Evolutionary conservation across 352 stramenopile genomes (phyloP), one percentile per base, ranked within the genome.

Genomic region (Globisporangium alternatum): DNA sequence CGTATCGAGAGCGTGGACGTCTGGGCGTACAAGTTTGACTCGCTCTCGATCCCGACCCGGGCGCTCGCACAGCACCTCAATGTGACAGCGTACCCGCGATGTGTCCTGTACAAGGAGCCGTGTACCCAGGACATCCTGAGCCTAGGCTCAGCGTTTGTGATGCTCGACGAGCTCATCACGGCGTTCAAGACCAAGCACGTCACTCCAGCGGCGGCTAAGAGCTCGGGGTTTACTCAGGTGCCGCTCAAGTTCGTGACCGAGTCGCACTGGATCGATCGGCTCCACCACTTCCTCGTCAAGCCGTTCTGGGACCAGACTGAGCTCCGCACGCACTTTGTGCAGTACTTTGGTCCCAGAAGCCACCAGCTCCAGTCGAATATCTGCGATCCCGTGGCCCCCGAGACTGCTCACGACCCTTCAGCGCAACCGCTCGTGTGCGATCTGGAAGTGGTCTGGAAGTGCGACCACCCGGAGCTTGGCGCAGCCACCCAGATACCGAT

Each of bases 1-100:
- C 25, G 28, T 8, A 56, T 76, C 2, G 33, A 41, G 5, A 59
- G 19, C 4, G 60, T 68, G 31, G 43, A 65, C 13, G 55, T 66
- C 7, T 83, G 75, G 73, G 17, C 68, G 17, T 83, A 81, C 51
- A 70, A 78, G 49, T 74, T 74, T 19, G 75, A 81, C 59, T 76
- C 71, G 4, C 56, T 73, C 15, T 78, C 68, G 0, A 61, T 81
- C 9, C 55, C 63, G 4, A 59, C 25, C 9, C 39, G 63, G 60
- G 63, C 63, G 10, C 56, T 68, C 5, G 63, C 63, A 12, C 19
- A 58, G 28, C 56, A 60, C 21, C 55, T 64, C 45, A 64, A 68
- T 17, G 63, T 68, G 25, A 64, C 8, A 13, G 33, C 44, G 56
- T 68, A 64, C 37, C 56, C 65, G 1, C 21, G 39, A 15, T 49